Conservation (phyloP, 2,329 filamentous ascomycete species). For the Monosporascus sp. region DNA sequence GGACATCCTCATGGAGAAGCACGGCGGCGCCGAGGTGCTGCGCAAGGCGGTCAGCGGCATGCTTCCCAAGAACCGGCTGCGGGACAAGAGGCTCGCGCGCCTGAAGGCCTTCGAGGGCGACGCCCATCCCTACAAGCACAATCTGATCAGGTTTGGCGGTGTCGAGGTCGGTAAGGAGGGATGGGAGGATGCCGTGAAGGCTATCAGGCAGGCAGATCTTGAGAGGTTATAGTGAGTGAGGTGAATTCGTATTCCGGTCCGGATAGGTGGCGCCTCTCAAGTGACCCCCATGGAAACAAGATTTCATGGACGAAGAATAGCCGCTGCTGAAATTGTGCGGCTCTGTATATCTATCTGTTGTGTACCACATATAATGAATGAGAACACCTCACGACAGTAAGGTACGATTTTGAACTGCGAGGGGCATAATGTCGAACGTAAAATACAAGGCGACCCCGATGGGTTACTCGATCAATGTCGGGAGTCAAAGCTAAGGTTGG, state of each 20-base stretch:
- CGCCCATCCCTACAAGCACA: constrained; percentile 85
- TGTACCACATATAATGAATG: constrained; percentile 21
- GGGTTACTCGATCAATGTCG: too few species aligned
- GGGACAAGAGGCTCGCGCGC: constrained; percentile 80
- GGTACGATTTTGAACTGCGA: background rate
- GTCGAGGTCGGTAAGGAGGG: constrained; percentile 47
- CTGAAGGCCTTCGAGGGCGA: constrained; percentile 96
- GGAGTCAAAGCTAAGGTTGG: background rate
- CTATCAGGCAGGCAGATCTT: constrained; percentile 44
- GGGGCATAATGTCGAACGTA: too few species aligned
- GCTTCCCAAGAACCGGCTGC: constrained; percentile 92
- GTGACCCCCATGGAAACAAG: background rate
- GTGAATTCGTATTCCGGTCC: background rate
- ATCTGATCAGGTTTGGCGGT: constrained; percentile 69
- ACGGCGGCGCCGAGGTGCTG: constrained; percentile 87
- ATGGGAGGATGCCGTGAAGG: constrained; percentile 47
- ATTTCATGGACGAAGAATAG: background rate
- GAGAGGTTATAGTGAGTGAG: constrained; percentile 40
- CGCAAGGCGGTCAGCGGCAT: constrained; percentile 91
- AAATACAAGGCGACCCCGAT: too few species aligned
- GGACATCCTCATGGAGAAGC: constrained; percentile 91
- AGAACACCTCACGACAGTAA: constrained; percentile 13
- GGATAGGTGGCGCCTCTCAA: background rate
- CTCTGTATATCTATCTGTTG: constrained; percentile 17
- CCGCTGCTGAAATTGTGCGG: constrained; percentile 1